phyloP scores from a whole-genome alignment of 2,329 filamentous ascomycete genomes.

The Penicillium expansum region DNA sequence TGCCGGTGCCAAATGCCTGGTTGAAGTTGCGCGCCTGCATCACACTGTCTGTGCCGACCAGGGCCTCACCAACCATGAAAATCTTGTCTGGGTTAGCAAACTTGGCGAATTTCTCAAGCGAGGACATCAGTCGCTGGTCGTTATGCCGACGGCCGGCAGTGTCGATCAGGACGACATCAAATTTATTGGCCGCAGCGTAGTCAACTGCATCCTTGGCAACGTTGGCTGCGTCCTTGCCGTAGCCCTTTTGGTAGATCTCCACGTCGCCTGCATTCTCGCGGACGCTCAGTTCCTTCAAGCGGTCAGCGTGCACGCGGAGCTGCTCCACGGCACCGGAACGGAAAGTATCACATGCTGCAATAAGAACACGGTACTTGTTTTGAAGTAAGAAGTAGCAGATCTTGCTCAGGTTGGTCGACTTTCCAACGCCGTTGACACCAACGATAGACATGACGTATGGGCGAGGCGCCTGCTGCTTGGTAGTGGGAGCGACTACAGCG shows the following conservation, averaged over 20 bases:
- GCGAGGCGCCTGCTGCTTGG: conserved; percentile 62
- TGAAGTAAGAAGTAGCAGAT: conserved; percentile 97
- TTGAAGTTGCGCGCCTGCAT: conserved; percentile 97
- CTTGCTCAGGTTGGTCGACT: conserved; percentile 96
- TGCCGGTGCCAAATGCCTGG: conserved; percentile 75
- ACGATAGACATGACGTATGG: conserved; percentile 98
- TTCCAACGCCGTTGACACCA: conserved; percentile 96
- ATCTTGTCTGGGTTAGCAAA: conserved; percentile 97
- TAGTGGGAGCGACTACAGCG: conserved; percentile 66
- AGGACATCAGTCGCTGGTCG: conserved; percentile 92
- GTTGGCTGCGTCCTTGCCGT: conserved; percentile 94
- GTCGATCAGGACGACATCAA: conserved; percentile 94
- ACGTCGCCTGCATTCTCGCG: conserved; percentile 78
- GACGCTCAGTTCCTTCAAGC: conserved; percentile 81
- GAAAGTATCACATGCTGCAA: conserved; percentile 95
- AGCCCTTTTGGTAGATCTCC: conserved; percentile 93
- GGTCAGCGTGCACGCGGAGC: conserved; percentile 89
- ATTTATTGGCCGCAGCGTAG: conserved; percentile 70
- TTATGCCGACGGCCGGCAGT: conserved; percentile 94
- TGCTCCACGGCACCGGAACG: conserved; percentile 96
- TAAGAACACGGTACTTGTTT: conserved; percentile 92
- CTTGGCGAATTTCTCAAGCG: conserved; percentile 94
- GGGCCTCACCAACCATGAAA: conserved; percentile 89
- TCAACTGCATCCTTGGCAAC: conserved; percentile 92
- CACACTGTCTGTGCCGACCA: conserved; percentile 93